Percentiles rank a stretch among this genome's conserved stretches.
Evolutionary conservation across 192 early-diverging fungal genomes (phyloP).

Genomic region (Coemansia sp.): DNA sequence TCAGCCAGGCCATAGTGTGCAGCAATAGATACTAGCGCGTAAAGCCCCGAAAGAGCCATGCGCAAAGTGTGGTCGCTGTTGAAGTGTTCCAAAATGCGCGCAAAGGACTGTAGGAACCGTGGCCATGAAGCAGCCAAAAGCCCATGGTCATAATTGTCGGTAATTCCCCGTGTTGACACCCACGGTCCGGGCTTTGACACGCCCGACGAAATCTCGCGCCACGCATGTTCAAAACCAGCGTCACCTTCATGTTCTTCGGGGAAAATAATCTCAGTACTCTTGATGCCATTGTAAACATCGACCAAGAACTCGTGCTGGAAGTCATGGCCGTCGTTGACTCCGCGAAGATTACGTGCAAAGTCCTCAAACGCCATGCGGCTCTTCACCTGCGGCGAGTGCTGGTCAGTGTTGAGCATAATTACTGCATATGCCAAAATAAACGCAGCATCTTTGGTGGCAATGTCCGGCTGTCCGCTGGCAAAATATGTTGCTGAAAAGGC

Average conservation of each 20-base stretch:
- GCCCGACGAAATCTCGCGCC: slow-evolving; percentile 67
- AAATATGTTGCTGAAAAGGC: slow-evolving; percentile 85
- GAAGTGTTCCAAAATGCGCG: slow-evolving; percentile 22
- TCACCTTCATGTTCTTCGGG: slow-evolving; percentile 96
- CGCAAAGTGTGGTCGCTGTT: slow-evolving; percentile 26
- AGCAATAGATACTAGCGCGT: slow-evolving; percentile 40
- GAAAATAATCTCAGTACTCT: slow-evolving; percentile 89
- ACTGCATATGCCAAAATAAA: slow-evolving; percentile 91
- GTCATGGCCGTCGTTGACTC: slow-evolving; percentile 83
- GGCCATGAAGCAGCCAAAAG: slow-evolving; percentile 77
- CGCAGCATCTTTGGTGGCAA: slow-evolving; percentile 78
- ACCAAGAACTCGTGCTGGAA: slow-evolving; percentile 81
- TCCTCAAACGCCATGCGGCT: slow-evolving; percentile 87
- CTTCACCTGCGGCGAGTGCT: slow-evolving; percentile 91
- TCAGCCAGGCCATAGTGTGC: slow-evolving; percentile 70
- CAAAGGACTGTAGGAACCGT: slow-evolving; percentile 63
- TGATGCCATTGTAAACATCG: slow-evolving; percentile 86
- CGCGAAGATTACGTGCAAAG: slow-evolving; percentile 85
- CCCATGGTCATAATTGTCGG: slow-evolving; percentile 71
- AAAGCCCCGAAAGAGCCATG: slow-evolving; percentile 26
- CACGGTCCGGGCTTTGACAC: slow-evolving; percentile 59
- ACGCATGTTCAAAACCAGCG: slow-evolving; percentile 91
- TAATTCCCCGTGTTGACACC: slow-evolving; percentile 57
- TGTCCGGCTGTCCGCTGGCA: slow-evolving; percentile 59
- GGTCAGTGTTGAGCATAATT: slow-evolving; percentile 98